Evolutionary conservation across 345 rosid genomes (phyloP).

Genomic region (Heritiera littoralis): DNA sequence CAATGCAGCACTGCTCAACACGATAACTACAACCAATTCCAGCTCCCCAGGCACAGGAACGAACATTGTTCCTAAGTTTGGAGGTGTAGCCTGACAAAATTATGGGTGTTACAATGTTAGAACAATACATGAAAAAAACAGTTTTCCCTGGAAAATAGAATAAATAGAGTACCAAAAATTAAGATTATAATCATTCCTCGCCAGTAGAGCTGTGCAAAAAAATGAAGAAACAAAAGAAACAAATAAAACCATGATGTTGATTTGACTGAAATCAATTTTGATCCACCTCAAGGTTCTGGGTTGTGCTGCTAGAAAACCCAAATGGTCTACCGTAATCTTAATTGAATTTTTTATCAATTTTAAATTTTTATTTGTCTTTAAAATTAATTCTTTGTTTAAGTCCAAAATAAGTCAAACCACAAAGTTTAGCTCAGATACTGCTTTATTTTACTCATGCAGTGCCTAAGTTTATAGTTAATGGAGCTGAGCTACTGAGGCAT

Average conservation of each 20-base stretch:
- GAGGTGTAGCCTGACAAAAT: conserved; percentile 72
- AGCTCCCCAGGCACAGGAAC: conserved; percentile 99
- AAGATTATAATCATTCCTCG: no score
- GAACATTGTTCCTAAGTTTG: conserved; percentile 94
- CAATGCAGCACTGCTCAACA: conserved; percentile 93
- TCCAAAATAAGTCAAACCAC: not conserved
- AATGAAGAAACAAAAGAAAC: not conserved
- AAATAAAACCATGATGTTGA: not conserved
- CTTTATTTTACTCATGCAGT: not conserved
- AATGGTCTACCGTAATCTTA: not conserved
- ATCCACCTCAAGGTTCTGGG: not conserved
- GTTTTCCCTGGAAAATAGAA: not conserved
- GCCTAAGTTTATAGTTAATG: not conserved
- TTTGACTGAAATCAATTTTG: not conserved
- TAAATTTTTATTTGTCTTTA: not conserved
- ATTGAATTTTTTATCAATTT: not conserved
- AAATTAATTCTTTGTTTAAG: not conserved
- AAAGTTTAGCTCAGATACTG: not conserved
- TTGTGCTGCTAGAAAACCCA: not conserved
- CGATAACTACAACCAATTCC: conserved; percentile 97
- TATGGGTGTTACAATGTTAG: not conserved
- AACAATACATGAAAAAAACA: no score
- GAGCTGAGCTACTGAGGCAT: not conserved
- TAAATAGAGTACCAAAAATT: not conserved
- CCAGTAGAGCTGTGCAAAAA: no score